Percentiles rank a stretch among this genome's conserved stretches.
Conservation (phyloP, 768 basidiomycete genomes). For the Paxillus ammoniavirescens region DNA sequence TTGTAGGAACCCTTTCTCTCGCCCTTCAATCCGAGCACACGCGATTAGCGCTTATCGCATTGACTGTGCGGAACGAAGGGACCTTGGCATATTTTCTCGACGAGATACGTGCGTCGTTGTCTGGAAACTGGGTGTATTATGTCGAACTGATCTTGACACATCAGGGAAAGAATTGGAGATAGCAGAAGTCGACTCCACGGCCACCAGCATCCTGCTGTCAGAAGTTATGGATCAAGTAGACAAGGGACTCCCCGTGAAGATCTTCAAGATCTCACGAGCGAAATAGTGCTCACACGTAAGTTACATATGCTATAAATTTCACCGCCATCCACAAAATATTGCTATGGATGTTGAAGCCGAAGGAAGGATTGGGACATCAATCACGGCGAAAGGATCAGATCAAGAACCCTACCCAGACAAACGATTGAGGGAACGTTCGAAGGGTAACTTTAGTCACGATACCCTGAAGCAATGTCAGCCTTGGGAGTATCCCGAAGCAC, state of each 20-base stretch:
- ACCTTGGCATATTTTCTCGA: conserved; percentile 49
- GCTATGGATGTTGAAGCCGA: no score
- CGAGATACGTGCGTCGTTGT: conserved; percentile 26
- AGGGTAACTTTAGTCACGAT: conserved; percentile 60
- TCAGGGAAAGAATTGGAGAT: conserved; percentile 22
- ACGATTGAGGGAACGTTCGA: conserved; percentile 48
- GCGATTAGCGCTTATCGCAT: conserved; percentile 33
- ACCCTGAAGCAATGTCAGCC: no score
- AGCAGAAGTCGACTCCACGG: conserved; percentile 26
- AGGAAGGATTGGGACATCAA: conserved; percentile 1
- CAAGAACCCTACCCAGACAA: conserved; percentile 50
- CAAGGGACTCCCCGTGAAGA: conserved; percentile 38
- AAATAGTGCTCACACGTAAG: neutral
- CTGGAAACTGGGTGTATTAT: neutral
- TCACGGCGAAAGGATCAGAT: conserved; percentile 17
- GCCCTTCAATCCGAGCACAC: conserved; percentile 23
- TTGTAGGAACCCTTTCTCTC: conserved; percentile 47
- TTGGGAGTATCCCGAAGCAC: neutral
- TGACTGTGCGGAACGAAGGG: conserved; percentile 52
- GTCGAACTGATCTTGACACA: neutral
- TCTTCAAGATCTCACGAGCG: conserved; percentile 40
- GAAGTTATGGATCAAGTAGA: conserved; percentile 32
- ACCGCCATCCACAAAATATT: no score
- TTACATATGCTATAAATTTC: no score
- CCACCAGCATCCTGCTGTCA: conserved; percentile 19